These are phyloP conservation scores for Microcyclosporella mali DNA, from an alignment of 2,329 filamentous ascomycete species.

Conservation along the genomic window DNA sequence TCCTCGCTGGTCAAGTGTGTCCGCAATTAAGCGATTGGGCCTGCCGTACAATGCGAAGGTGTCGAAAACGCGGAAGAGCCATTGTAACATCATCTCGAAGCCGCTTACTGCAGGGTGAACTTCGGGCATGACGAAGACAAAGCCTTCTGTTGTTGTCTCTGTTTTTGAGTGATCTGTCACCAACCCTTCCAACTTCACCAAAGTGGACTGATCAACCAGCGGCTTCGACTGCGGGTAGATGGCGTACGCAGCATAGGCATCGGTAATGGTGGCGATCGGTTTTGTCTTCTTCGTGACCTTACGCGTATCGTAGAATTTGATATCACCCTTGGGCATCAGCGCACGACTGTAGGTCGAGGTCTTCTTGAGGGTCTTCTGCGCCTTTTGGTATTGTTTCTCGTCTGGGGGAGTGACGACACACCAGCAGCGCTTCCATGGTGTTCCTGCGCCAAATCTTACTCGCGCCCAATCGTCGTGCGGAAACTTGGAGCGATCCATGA, in stretches of 20 bases:
- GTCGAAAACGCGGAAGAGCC: constrained; percentile 89
- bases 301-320: constrained; percentile 88
- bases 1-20: constrained; percentile 76
- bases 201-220: constrained; percentile 85
- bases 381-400: constrained; percentile 82
- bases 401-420: constrained; percentile 89
- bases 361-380: constrained; percentile 77
- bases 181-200: constrained; percentile 87
- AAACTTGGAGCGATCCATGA: constrained; percentile 74
- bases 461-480: constrained; percentile 88
- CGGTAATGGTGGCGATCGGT: constrained; percentile 85
- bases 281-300: constrained; percentile 87
- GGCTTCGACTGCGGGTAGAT: constrained; percentile 94
- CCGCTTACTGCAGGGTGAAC: constrained; percentile 83
- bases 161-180: constrained; percentile 74
- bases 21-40: constrained; percentile 77
- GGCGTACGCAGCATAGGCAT: constrained; percentile 87
- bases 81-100: constrained; percentile 91
- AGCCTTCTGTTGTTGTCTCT: constrained; percentile 77
- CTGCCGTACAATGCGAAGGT: constrained; percentile 87
- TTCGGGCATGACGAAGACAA: constrained; percentile 97
- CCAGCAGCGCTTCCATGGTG: constrained; percentile 95
- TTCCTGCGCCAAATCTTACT: constrained; percentile 90
- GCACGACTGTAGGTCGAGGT: constrained; percentile 74
- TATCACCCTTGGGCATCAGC: constrained; percentile 71